Base-by-base conservation (phyloP, 306 rosid species). In the Rubus parviflorus region DNA sequence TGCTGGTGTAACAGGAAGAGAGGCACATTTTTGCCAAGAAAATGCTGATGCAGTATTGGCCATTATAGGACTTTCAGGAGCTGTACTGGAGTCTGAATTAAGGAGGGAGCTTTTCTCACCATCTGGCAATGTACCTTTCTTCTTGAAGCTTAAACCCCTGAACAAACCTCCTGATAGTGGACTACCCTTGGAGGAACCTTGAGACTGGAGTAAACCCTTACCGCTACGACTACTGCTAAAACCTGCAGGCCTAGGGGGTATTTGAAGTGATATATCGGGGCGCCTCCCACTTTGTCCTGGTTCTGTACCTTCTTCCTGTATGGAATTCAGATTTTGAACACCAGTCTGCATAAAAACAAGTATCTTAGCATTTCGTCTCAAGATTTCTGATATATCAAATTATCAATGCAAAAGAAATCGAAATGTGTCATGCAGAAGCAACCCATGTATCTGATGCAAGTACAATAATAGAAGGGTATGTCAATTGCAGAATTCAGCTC, bases 221-320 rank as follows among this genome's bases (percentile, higher is more conserved):
- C 86, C 92, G 57, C 89, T 84, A 5, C 77, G 74, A 63, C 88
- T 84, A 73, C 78, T 85, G 54, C 93, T 89, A 41, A 90, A 87
- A 22, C 90, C 97, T 40, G 41, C 20, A 47, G 90, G 90, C 81
- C 91, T 90, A 14, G 92, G 96, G 46, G 98, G 98, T 82, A 92
- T 92, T 90, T 92, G 97, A 88, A 92, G 97, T 45, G 96, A 90
- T 76, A 95, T 92, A 70, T 92, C 97, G 0, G 98, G 98, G 30
- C 92, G 97, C 80, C 77, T 92, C 72, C 93, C 87, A 2, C 79
- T 48, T 14, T 80, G 77, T 72, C 84, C 89, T 52, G 79, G 58
- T 15, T 84, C 85, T 8, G 83, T 73, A 75, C 56, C 77, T 70
- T 87, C 91, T 78, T 84, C 86, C 77, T 85, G 83, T 61, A 67